A percentile compares a stretch with the other conserved stretches of the same genome.
phyloP scores from a whole-genome alignment of 176 grass and related monocot species.

The Olyra latifolia region DNA sequence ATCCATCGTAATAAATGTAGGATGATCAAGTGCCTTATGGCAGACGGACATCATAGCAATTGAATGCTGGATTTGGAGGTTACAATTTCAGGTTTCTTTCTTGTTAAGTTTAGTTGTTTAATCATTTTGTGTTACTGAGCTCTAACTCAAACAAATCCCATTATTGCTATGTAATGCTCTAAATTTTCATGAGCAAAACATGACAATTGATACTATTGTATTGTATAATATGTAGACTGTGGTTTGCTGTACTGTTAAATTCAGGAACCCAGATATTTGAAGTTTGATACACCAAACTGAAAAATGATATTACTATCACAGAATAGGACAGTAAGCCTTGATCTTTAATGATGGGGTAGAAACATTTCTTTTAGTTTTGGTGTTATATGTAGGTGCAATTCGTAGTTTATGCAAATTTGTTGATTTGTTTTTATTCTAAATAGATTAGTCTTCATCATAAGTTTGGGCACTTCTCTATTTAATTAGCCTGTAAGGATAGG shows the following conservation, averaged over 20 bases:
- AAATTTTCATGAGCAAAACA: neutral
- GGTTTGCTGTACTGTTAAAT: neutral
- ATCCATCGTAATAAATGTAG: conserved; percentile 40
- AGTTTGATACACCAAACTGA: neutral
- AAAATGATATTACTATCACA: neutral
- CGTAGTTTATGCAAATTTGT: neutral
- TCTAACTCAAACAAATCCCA: neutral
- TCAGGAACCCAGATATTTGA: neutral
- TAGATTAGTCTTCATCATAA: neutral
- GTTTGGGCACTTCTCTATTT: neutral
- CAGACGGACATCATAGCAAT: conserved; percentile 50
- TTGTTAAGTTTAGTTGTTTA: neutral
- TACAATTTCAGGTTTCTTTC: conserved; percentile 33
- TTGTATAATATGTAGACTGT: neutral
- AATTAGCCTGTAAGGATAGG: neutral
- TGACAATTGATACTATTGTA: neutral
- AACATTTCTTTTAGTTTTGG: neutral
- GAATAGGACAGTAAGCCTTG: neutral
- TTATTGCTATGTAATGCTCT: neutral
- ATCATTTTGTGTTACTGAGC: neutral
- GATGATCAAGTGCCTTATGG: conserved; percentile 73
- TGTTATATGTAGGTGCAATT: neutral
- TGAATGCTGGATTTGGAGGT: conserved; percentile 6
- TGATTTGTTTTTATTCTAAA: neutral
- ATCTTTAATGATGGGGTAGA: neutral